Evolutionary conservation across 1,139 yeast genomes (phyloP).

Genomic region (Debaryomyces fabryi): DNA sequence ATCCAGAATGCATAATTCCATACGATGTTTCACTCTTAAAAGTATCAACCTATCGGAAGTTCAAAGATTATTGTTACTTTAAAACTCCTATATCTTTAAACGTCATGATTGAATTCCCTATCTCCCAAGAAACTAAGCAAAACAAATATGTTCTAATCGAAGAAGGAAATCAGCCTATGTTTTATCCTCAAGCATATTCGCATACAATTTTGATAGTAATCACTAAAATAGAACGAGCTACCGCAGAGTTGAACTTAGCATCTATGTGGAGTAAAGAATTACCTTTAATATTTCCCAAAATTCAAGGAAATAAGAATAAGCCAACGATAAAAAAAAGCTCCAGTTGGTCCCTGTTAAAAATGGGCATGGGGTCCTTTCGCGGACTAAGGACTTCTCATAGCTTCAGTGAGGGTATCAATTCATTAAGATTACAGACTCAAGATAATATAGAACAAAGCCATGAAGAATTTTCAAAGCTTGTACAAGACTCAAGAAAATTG

Average conservation of each 20-base stretch:
- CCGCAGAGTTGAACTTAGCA: slow-evolving; percentile 20
- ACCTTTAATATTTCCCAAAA: slow-evolving; percentile 16
- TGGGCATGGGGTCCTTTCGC: slow-evolving; percentile 15
- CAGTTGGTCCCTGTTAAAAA: slow-evolving; percentile 16
- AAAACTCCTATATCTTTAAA: slow-evolving; percentile 11
- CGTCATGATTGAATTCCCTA: slow-evolving; percentile 14
- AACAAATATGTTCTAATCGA: slow-evolving; percentile 5
- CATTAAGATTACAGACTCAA: not conserved
- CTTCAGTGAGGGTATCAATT: slow-evolving; percentile 9
- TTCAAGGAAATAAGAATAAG: not conserved
- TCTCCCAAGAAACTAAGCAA: slow-evolving; percentile 1
- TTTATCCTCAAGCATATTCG: slow-evolving; percentile 1
- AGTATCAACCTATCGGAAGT: slow-evolving; percentile 5
- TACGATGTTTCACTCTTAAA: slow-evolving; percentile 16
- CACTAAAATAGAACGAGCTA: slow-evolving; percentile 17
- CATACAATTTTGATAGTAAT: slow-evolving; percentile 5
- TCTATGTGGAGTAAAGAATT: slow-evolving; percentile 24
- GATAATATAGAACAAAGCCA: not conserved
- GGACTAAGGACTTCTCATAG: slow-evolving; percentile 13
- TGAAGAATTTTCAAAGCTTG: not conserved
- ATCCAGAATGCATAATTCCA: slow-evolving; percentile 20
- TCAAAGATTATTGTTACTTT: slow-evolving; percentile 21
- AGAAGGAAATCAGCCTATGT: not conserved
- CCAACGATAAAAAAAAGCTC: slow-evolving; percentile 12
- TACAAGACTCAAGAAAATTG: not conserved